Conservation (phyloP, 805 yeast genomes). For the Metschnikowia matae region DNA sequence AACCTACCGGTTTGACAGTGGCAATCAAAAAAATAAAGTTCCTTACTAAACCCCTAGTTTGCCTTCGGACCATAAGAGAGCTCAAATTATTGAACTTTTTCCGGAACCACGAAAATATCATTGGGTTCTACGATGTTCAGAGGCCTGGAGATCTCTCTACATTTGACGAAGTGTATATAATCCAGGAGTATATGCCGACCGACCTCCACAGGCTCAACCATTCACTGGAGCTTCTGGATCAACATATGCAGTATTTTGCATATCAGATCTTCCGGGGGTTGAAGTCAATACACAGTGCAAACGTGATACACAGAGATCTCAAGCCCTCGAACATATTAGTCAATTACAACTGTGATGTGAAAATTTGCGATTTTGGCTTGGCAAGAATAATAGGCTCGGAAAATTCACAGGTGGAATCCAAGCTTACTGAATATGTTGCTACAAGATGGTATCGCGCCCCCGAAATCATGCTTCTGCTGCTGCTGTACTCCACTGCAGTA, state of each 20-base stretch:
- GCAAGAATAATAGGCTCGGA: conserved; percentile 51
- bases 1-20: conserved; percentile 56
- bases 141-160: conserved; percentile 54
- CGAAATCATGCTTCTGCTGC: conserved; percentile 71
- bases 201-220: conserved; percentile 63
- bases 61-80: conserved; percentile 69
- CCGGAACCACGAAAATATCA: conserved; percentile 67
- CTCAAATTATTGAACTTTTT: conserved; percentile 62
- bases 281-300: conserved; percentile 66
- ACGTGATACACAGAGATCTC: conserved; percentile 71
- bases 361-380: conserved; percentile 76
- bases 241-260: conserved; percentile 65
- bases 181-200: conserved; percentile 76
- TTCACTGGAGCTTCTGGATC: conserved; percentile 55
- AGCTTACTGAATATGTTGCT: conserved; percentile 77
- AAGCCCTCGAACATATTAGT: conserved; percentile 70
- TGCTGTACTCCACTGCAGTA: conserved; percentile 70
- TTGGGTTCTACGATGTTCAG: conserved; percentile 62
- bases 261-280: conserved; percentile 70
- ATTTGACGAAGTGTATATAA: conserved; percentile 68
- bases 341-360: conserved; percentile 68
- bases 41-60: conserved; percentile 59
- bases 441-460: conserved; percentile 86
- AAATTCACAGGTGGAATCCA: conserved; percentile 34
- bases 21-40: conserved; percentile 80